phyloP scores from a whole-genome alignment of 2,329 filamentous ascomycete species.

The Endothia cerciana region DNA sequence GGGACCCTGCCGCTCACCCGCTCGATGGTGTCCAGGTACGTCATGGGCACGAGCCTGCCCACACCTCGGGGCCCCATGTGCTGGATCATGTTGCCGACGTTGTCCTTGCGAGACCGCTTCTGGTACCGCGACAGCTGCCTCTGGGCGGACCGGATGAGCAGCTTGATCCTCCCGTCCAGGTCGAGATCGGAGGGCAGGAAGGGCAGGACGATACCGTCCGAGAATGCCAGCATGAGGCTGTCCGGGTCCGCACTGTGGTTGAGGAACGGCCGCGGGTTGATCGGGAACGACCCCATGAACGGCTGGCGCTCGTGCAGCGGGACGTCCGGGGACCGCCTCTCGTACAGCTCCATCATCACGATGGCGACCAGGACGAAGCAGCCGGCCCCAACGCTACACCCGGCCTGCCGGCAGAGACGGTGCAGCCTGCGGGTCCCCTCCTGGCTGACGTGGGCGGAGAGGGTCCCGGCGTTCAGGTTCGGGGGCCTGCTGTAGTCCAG shows the following conservation, averaged over 20 bases:
- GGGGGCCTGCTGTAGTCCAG: constrained; percentile 33
- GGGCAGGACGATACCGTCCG: constrained; percentile 23
- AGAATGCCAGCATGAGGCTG: constrained; percentile 26
- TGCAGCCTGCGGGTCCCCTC: constrained; percentile 31
- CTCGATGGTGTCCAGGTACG: constrained; percentile 24
- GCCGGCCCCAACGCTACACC: constrained; percentile 34
- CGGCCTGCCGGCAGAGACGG: constrained; percentile 31
- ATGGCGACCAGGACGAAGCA: constrained; percentile 32
- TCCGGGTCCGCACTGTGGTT: constrained; percentile 20
- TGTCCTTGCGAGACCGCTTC: constrained; percentile 15
- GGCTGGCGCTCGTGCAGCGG: constrained; percentile 8
- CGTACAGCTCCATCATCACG: constrained; percentile 35
- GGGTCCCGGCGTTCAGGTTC: constrained; percentile 32
- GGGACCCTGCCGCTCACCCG: constrained; percentile 20
- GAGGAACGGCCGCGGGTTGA: constrained; percentile 26
- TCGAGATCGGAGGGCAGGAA: constrained; percentile 21
- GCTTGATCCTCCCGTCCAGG: constrained; percentile 24
- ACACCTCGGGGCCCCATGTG: constrained; percentile 22
- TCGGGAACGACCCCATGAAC: constrained; percentile 26
- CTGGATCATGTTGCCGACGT: constrained; percentile 2
- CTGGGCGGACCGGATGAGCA: constrained; percentile 25
- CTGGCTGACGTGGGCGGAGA: constrained; percentile 20
- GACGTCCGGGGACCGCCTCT: constrained; percentile 25
- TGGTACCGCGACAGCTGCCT: constrained; percentile 26
- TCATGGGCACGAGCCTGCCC: constrained; percentile 21